Evolutionary conservation across 2,329 filamentous ascomycete species (phyloP).

Genomic region (Nemania diffusa): DNA sequence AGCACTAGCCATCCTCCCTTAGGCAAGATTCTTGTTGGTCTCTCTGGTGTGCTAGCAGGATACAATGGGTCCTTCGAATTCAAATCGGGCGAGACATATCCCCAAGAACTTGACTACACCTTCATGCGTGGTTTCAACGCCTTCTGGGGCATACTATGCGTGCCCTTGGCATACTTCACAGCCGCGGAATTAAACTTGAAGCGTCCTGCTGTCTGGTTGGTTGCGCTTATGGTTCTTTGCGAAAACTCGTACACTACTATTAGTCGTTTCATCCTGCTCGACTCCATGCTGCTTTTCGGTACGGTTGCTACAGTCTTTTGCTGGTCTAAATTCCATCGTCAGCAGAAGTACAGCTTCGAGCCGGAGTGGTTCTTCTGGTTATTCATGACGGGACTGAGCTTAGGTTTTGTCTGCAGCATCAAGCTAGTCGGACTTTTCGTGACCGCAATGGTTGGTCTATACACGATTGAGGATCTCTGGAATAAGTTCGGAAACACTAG

Average conservation of each 20-base stretch:
- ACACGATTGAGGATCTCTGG: conserved; percentile 97
- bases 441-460: conserved; percentile 92
- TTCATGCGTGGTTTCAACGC: conserved; percentile 99
- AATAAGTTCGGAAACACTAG: conserved; percentile 95
- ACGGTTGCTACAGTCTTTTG: conserved; percentile 98
- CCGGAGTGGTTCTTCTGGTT: conserved; percentile 95
- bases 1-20: conserved; percentile 75
- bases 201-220: conserved; percentile 89
- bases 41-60: conserved; percentile 94
- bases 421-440: conserved; percentile 98
- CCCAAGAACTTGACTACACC: conserved; percentile 92
- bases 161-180: conserved; percentile 95
- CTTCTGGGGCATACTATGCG: conserved; percentile 89
- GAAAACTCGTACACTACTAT: conserved; percentile 99
- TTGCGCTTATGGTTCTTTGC: conserved; percentile 96
- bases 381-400: conserved; percentile 90
- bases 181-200: conserved; percentile 89
- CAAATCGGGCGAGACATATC: conserved; percentile 97
- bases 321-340: conserved; percentile 95
- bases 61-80: conserved; percentile 99
- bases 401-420: conserved; percentile 97
- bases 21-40: conserved; percentile 97
- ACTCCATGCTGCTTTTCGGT: conserved; percentile 98
- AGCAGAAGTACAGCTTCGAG: conserved; percentile 86
- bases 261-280: conserved; percentile 95